phyloP scores from a whole-genome alignment of 2,329 filamentous ascomycete genomes.

The Myriosclerotinia curreyana region DNA sequence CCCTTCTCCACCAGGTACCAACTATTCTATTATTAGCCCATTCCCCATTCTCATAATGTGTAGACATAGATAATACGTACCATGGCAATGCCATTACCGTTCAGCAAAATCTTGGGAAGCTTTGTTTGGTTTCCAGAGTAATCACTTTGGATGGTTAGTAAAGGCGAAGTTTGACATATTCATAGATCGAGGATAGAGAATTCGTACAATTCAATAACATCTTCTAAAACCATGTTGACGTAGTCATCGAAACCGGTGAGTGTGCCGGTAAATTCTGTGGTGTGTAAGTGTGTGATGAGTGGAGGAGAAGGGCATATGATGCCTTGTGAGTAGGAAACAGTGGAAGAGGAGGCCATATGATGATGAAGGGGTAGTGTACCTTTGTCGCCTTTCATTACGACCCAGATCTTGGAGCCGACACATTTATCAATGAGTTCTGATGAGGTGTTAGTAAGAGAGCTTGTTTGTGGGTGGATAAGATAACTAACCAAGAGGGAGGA shows the following conservation, averaged over 20 bases:
- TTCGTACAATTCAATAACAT: conserved; percentile 95
- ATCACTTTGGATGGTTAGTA: conserved; percentile 63
- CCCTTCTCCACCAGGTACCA: conserved; percentile 76
- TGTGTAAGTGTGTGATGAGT: neutral
- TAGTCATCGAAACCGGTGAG: conserved; percentile 98
- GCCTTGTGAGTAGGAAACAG: no score
- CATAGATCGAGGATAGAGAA: conserved; percentile 10
- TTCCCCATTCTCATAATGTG: neutral
- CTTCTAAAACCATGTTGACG: conserved; percentile 98
- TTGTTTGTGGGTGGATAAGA: conserved; percentile 27
- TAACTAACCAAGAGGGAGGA: conserved; percentile 36
- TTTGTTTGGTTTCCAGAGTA: conserved; percentile 85
- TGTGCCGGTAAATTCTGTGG: conserved; percentile 86
- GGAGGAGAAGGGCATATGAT: neutral
- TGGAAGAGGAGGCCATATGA: neutral
- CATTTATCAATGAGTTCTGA: conserved; percentile 98
- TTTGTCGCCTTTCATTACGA: conserved; percentile 99
- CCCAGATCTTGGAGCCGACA: conserved; percentile 96
- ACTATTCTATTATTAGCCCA: conserved; percentile 44
- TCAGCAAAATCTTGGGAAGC: conserved; percentile 89
- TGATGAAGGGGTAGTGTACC: conserved; percentile 52
- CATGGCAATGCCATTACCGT: conserved; percentile 99
- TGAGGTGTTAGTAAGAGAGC: conserved; percentile 28
- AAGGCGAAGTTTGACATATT: no score
- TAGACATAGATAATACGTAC: conserved; percentile 45